Evolutionary conservation across 805 yeast genomes (phyloP), one percentile per base, ranked within the genome.

Genomic region (Wickerhamomyces canadensis): DNA sequence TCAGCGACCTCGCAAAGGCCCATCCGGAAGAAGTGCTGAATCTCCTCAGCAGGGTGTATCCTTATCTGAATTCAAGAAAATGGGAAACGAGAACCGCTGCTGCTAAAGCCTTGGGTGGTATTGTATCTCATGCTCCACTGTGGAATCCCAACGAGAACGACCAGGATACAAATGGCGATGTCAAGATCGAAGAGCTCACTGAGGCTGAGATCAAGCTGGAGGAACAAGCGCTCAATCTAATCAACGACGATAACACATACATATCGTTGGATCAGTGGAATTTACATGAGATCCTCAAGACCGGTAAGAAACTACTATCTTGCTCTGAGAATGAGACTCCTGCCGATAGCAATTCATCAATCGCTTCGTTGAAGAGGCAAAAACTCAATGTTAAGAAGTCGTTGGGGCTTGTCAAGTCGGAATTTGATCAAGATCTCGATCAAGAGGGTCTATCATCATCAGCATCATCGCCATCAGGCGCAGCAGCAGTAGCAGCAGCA

Each of bases 11-110:
- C 27, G 97, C 96, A 19, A 84, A 84, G 58, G 83, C 84, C 30
- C 98, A 93, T 54, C 96, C 98, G 0, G 98, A 91, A 54, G 98
- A 93, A 52, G 76, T 85, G 16, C 69, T 87, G 36, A 82, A 82
- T 40, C 64, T 93, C 29, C 64, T 93, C 24, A 86, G 95, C 13
- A 71, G 98, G 41, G 95, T 93, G 1, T 86, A 88, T 51, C 98
- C 99, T 0, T 93, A 79, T 57, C 68, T 93, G 41, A 74, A 78
- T 52, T 78, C 87, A 19, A 72, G 69, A 40, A 87, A 81, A 61
- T 93, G 99, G 99, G 99, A 93, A 58, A 89, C 98, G 0, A 73
- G 99, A 57, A 81, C 84, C 1, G 80, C 98, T 1, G 93, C 99
- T 1, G 96, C 97, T 1, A 68, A 87, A 37, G 98, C 98, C 0